Evolutionary conservation across 768 basidiomycete genomes (phyloP), one percentile per base, ranked within the genome.

Genomic region (Kwoniella shandongensis): DNA sequence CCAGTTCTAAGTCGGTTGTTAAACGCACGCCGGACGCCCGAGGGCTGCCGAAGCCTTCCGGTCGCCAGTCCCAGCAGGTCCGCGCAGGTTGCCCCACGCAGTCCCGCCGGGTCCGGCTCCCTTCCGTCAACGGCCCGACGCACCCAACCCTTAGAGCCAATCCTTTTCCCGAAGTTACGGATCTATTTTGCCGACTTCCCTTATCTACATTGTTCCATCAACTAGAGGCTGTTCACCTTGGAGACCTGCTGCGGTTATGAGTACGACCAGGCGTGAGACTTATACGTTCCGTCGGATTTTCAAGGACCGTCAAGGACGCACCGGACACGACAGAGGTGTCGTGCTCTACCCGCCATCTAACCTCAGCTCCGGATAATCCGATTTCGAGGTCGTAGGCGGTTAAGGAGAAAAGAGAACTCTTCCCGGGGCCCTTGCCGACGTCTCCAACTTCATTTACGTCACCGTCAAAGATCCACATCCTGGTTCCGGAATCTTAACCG

Each of bases 171-270:
- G 80, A 86, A 87, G 85, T 83, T 84, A 87, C 82, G 81, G 83
- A 84, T 84, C 81, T 84, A 83, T 84, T 86, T 86, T 86, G 85
- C 85, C 81, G 81, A 84, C 83, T 85, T 84, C 83, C 84, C 84
- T 85, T 85, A 85, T 83, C 84, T 84, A 84, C 83, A 85, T 85
- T 85, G 81, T 84, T 84, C 83, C 82, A 84, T 84, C 82, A 81
- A 85, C 84, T 85, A 85, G 84, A 85, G 84, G 83, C 84, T 85
- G 81, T 84, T 85, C 83, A 85, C 84, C 84, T 85, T 83, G 84
- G 84, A 85, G 84, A 85, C 84, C 84, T 84, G 84, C 83, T 85
- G 65, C 65, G 65, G 84, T 83, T 85, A 85, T 84, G 83, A 84
- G 84, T 85, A 84, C 82, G 82, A 84, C 82, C 84, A 82, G 83